These are phyloP conservation scores for Gentiana macrophylla DNA, from an alignment of 257 asterid genomes.

Conservation along the genomic window DNA sequence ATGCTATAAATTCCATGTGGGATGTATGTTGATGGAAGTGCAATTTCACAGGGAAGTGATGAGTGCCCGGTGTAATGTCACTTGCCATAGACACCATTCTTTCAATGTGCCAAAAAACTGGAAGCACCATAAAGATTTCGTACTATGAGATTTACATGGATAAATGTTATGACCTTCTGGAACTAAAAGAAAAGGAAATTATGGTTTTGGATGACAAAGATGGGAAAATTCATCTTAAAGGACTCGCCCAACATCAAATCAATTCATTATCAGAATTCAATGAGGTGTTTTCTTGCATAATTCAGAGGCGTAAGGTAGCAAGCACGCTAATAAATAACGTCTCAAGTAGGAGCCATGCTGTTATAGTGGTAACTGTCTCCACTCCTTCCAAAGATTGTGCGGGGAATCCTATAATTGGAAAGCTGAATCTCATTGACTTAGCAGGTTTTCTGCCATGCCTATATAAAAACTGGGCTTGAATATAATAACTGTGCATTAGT, in stretches of 20 bases:
- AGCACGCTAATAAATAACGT: conserved; percentile 60
- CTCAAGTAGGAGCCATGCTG: conserved; percentile 92
- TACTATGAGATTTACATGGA: conserved; percentile 87
- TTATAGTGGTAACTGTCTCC: conserved; percentile 43
- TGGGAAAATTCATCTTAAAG: conserved; percentile 70
- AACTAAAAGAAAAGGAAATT: conserved; percentile 60
- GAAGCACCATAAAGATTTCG: conserved; percentile 40
- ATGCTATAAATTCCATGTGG: neutral
- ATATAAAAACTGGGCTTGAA: neutral
- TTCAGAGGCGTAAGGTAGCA: conserved; percentile 73
- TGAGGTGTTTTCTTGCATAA: conserved; percentile 51
- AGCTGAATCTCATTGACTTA: conserved; percentile 83
- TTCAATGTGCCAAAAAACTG: conserved; percentile 28
- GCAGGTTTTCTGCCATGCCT: conserved; percentile 49
- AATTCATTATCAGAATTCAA: conserved; percentile 37
- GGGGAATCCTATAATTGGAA: conserved; percentile 37
- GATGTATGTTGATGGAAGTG: conserved; percentile 11
- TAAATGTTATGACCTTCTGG: conserved; percentile 71
- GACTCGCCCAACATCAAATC: conserved; percentile 54
- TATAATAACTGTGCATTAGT: neutral
- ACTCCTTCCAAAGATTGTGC: conserved; percentile 27
- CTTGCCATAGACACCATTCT: conserved; percentile 51
- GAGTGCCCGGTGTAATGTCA: conserved; percentile 63
- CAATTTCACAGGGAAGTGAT: conserved; percentile 52
- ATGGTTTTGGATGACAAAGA: conserved; percentile 54